Evolutionary conservation across 208 protist species (phyloP), one percentile per base, ranked within the genome.

Genomic region (Entamoeba histolytica): DNA sequence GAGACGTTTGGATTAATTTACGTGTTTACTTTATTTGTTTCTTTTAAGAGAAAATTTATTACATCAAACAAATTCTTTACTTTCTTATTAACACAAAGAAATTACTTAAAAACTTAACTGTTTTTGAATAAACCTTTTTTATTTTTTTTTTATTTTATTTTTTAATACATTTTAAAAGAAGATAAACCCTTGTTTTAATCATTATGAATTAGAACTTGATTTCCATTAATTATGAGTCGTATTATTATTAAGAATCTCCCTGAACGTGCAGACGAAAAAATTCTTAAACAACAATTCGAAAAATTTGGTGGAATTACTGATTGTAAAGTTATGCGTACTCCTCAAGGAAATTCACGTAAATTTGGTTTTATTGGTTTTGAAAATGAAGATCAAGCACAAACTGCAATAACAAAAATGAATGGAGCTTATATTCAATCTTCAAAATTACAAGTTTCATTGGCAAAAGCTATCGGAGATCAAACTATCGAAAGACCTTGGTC

Each of bases 351-450:
- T 47, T 87, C 51, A 35, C 23, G 92, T 6, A n/a, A 57, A 49
- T 50, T 93, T 78, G 49, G 7, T 12, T 93, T 93, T 78, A 28
- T 93, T 23, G 92, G 92, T 10, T 93, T 87, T 49, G 14, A 19
- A 49, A 47, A 4, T 15, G 49, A 69, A 28, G 2, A 97, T 12
- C 96, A 96, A 28, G 98, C 97, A 7, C 93, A 97, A 91, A 96
- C 96, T 50, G 97, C 98, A 3, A 95, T 97, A 4, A 93, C 96
- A 35, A 96, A 97, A 94, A 98, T 98, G 91, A 96, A 99, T 93
- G 94, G 95, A 31, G 97, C 98, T 3, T 99, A 96, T 96, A 97
- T 99, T 73, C 97, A 97, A 93, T 98, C 97, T 49, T 94, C 95
- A 23, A 97, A 97, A 91, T 97, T 99, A 50, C 93, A 8, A 23